Evolutionary conservation across 177 flowering plant species (phyloP).

Genomic region (Tripterygium wilfordii): DNA sequence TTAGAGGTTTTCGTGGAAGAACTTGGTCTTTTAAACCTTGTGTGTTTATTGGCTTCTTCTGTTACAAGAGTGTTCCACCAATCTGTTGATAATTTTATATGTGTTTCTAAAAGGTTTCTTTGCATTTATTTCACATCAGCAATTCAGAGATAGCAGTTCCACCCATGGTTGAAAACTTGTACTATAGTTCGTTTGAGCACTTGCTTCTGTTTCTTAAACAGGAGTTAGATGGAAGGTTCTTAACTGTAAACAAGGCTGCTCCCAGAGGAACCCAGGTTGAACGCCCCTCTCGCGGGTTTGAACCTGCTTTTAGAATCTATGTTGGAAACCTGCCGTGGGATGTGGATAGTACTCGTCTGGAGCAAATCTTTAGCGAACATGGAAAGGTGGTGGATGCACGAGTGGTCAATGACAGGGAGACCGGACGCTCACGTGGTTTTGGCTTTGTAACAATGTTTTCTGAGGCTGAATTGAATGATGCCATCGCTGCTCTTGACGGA

Average conservation of each 20-base stretch:
- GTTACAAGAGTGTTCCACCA: too few species aligned
- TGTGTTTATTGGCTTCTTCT: too few species aligned
- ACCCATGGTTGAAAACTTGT: neutral
- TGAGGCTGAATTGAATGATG: constrained; percentile 72
- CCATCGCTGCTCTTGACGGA: constrained; percentile 79
- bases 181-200: neutral
- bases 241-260: constrained; percentile 89
- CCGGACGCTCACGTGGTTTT: constrained; percentile 88
- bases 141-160: too few species aligned
- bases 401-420: constrained; percentile 74
- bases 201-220: constrained; percentile 20
- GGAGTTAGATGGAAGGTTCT: constrained; percentile 72
- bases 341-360: constrained; percentile 68
- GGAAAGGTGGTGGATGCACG: constrained; percentile 78
- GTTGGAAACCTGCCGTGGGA: constrained; percentile 95
- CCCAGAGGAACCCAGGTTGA: constrained; percentile 72
- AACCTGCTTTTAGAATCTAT: constrained; percentile 53
- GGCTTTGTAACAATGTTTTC: constrained; percentile 80
- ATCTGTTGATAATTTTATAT: too few species aligned
- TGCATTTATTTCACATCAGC: too few species aligned
- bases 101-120: too few species aligned
- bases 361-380: constrained; percentile 79
- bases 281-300: constrained; percentile 47
- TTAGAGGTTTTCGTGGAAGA: too few species aligned
- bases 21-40: too few species aligned